These are phyloP conservation scores for Colletotrichum cordylinicola DNA, from an alignment of 2,329 filamentous ascomycete genomes.

Conservation along the genomic window DNA sequence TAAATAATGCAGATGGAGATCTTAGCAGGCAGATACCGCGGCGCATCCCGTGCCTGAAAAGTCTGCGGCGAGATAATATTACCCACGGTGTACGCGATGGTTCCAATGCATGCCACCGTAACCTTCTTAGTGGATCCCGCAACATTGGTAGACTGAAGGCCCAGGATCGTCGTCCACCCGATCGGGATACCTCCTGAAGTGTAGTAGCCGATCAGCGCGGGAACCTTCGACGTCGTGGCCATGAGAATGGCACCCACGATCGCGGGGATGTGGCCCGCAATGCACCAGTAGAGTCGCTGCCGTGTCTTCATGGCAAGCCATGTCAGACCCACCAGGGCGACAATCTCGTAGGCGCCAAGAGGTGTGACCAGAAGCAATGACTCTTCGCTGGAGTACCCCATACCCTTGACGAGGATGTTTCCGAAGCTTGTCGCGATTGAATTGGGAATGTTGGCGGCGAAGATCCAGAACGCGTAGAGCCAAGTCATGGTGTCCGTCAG, in stretches of 20 bases:
- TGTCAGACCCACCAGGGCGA: constrained; percentile 51
- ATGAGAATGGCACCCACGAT: constrained; percentile 37
- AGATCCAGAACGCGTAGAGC: constrained; percentile 29
- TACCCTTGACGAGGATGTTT: constrained; percentile 51
- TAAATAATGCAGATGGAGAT: constrained; percentile 63
- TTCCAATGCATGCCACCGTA: constrained; percentile 61
- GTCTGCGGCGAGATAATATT: constrained; percentile 64
- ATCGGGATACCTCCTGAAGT: constrained; percentile 65
- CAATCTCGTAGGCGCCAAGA: constrained; percentile 68
- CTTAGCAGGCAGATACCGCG: constrained; percentile 59
- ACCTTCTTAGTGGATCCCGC: constrained; percentile 60
- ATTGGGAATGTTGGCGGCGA: constrained; percentile 33
- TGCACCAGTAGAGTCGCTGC: constrained; percentile 41
- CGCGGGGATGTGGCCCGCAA: constrained; percentile 29
- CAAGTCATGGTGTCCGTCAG: constrained; percentile 30
- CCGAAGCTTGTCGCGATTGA: constrained; percentile 42
- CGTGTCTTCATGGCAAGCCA: constrained; percentile 24
- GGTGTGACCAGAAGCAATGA: constrained; percentile 70
- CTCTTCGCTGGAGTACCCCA: constrained; percentile 68
- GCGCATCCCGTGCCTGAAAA: constrained; percentile 54
- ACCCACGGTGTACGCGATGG: constrained; percentile 61
- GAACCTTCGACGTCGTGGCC: constrained; percentile 44
- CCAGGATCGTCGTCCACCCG: constrained; percentile 40
- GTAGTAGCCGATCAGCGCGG: constrained; percentile 69
- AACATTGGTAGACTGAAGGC: constrained; percentile 26